Base-by-base conservation (phyloP, 768 basidiomycete genomes). In the Lactifluus rugatus region DNA sequence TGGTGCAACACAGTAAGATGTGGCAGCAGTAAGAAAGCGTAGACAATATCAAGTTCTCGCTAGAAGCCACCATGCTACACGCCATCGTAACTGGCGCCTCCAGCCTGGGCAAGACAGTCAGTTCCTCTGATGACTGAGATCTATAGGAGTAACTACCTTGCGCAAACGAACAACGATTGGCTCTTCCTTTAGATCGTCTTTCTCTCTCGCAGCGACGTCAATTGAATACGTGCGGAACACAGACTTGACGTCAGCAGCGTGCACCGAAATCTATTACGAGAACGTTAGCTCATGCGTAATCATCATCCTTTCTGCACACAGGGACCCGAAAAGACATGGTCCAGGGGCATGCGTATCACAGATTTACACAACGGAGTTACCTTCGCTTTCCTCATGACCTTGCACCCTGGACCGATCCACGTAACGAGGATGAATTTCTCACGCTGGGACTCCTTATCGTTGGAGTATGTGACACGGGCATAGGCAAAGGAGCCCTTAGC, bases 381-480 rank as follows among this genome's bases (percentile, higher is more conserved):
- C 83, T 92, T 94, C 44, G 86, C 93, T 74, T 85, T 87, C 61
- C 93, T 80, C 93, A 95, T 92, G 62, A 93, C 79, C 74, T 91
- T 93, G 73, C 90, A 89, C 42, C 74, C 71, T 19, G 80, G 74
- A 45, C 90, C 89, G 72, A 91, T 92, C 89, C 89, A 91, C 46
- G 82, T 78, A 76, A 91, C 77, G 66, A 91, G 79, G 64, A 88
- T 81, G 74, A 91, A 89, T 78, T 95, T 96, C 77, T 94, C 89
- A 58, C 93, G 81, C 69, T 74, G 80, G 44, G 84, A 86, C 72
- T 93, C 87, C 70, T 85, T 87, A 75, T 93, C 89, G 69, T 89
- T 93, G 53, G 87, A 76, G 71, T 89, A 96, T 62, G 81, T 78
- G 63, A 97, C 80, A 64, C 90, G 85, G 49, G 74, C 88, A 70